phyloP scores from a whole-genome alignment of 495 filamentous ascomycete species.

The Cladorrhinum samala region DNA sequence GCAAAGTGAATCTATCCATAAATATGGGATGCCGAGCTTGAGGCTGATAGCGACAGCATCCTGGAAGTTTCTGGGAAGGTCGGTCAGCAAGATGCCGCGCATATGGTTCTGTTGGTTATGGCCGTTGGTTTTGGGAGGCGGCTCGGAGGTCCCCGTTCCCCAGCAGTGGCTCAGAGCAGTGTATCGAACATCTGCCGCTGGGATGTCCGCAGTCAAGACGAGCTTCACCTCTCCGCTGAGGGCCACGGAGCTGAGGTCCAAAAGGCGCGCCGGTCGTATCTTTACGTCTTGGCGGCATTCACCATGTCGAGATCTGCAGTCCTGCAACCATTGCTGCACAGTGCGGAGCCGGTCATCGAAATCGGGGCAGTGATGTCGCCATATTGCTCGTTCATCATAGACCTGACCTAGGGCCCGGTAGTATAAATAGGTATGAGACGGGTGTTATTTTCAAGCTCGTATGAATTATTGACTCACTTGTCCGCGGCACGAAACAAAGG shows the following conservation, averaged over 20 bases:
- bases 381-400: not conserved
- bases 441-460: not conserved
- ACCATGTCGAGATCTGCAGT: not conserved
- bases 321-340: not conserved
- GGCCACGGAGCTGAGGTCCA: not conserved
- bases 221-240: not conserved
- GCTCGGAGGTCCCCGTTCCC: not conserved
- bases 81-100: not conserved
- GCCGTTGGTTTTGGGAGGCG: not conserved
- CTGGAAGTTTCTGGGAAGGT: not conserved
- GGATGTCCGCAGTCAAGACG: not conserved
- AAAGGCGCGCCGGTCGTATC: not conserved
- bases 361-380: not conserved
- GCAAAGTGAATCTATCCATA: conserved; percentile 6
- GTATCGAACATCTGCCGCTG: not conserved
- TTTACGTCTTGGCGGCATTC: not conserved
- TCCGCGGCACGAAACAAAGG: not conserved
- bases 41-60: not conserved
- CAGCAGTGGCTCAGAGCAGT: not conserved
- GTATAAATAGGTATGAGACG: not conserved
- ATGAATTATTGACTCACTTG: not conserved
- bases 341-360: not conserved
- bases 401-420: not conserved
- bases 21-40: not conserved
- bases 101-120: not conserved